Percentiles rank a stretch among this genome's conserved stretches.
Conservation (phyloP, 2,329 filamentous ascomycete genomes). For the Aspergillus glaucus region DNA sequence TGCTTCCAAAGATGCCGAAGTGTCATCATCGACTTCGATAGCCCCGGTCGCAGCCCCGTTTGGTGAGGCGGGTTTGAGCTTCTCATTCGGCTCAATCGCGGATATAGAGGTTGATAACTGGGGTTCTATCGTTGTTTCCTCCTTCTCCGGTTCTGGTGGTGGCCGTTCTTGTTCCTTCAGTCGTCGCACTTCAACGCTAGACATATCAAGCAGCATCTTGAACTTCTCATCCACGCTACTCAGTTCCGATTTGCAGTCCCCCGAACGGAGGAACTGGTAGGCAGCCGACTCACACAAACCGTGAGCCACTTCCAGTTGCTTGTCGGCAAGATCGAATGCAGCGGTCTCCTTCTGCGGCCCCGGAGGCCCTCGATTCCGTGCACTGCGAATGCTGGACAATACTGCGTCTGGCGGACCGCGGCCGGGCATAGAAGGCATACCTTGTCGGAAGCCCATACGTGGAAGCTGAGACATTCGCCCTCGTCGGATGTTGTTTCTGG, state of each 20-base stretch:
- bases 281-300: constrained; percentile 77
- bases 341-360: constrained; percentile 43
- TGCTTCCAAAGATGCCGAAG: constrained; percentile 18
- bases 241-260: constrained; percentile 74
- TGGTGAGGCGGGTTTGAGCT: constrained; percentile 14
- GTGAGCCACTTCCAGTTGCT: constrained; percentile 72
- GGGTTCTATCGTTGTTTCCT: constrained; percentile 8
- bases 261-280: constrained; percentile 82
- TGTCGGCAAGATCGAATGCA: constrained; percentile 68
- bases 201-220: constrained; percentile 55
- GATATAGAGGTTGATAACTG: neutral
- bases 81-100: constrained; percentile 7
- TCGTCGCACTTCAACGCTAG: constrained; percentile 54
- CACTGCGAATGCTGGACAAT: constrained; percentile 21
- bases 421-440: constrained; percentile 1
- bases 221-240: constrained; percentile 62
- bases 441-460: constrained; percentile 16
- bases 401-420: constrained; percentile 6
- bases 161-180: constrained; percentile 44
- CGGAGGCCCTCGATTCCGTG: constrained; percentile 12
- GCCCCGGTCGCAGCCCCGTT: constrained; percentile 12
- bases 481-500: constrained; percentile 77
- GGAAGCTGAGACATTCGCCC: constrained; percentile 57
- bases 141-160: constrained; percentile 12
- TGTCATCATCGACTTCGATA: constrained; percentile 33